phyloP scores from a whole-genome alignment of 2,329 filamentous ascomycete genomes.

The Cadophora luteo-olivacea region DNA sequence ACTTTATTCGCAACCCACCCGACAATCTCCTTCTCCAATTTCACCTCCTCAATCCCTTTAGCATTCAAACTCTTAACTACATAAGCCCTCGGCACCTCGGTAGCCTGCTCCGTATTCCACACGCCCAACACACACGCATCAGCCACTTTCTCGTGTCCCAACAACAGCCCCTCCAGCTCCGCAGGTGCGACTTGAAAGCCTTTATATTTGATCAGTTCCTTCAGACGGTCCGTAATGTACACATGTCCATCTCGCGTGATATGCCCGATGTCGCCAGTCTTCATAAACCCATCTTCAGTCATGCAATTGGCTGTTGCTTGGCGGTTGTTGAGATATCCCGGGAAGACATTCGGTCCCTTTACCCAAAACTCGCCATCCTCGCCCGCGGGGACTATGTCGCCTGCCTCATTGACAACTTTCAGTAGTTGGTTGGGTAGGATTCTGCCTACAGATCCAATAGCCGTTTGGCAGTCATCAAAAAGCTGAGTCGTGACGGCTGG shows the following conservation, averaged over 20 bases:
- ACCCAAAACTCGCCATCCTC: slow-evolving; percentile 76
- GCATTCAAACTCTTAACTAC: slow-evolving; percentile 53
- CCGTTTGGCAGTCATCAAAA: slow-evolving; percentile 47
- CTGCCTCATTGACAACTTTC: slow-evolving; percentile 69
- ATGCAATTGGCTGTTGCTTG: slow-evolving; percentile 73
- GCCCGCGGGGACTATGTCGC: slow-evolving; percentile 53
- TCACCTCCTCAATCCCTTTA: slow-evolving; percentile 37
- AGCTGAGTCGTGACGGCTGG: slow-evolving; percentile 67
- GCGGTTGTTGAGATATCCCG: slow-evolving; percentile 62
- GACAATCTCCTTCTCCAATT: slow-evolving; percentile 54
- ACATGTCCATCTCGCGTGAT: slow-evolving; percentile 79
- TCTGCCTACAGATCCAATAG: slow-evolving; percentile 82
- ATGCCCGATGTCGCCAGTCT: slow-evolving; percentile 82
- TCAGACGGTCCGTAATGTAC: slow-evolving; percentile 86
- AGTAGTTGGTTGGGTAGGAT: slow-evolving; percentile 79
- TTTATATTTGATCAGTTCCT: slow-evolving; percentile 67
- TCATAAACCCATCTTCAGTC: slow-evolving; percentile 77
- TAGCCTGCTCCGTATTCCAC: slow-evolving; percentile 64
- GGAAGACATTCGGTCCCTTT: slow-evolving; percentile 66
- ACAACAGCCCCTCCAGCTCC: slow-evolving; percentile 61
- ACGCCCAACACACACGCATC: slow-evolving; percentile 70
- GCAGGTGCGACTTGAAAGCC: slow-evolving; percentile 73
- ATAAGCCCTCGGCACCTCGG: slow-evolving; percentile 73
- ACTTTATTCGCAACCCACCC: slow-evolving; percentile 64
- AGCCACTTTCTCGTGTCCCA: slow-evolving; percentile 51